A percentile compares a stretch with the other conserved stretches of the same genome.
Conservation (phyloP, 2,329 filamentous ascomycete species). For the Colletotrichum tamarilloi region DNA sequence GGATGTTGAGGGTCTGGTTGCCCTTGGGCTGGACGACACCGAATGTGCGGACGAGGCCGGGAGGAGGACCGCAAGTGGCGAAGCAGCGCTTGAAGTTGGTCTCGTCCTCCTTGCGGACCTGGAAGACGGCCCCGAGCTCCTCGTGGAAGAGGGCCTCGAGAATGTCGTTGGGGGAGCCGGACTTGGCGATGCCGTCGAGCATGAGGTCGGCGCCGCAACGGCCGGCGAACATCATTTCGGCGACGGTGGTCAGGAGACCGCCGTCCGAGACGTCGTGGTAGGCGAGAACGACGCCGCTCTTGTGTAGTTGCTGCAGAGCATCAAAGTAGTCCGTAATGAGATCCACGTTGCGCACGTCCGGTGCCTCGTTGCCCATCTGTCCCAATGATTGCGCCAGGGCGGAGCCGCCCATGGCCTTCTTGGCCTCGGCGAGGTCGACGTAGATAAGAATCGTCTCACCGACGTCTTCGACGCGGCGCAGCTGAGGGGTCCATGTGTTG, state of each 20-base stretch:
- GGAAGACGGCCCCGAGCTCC: constrained; percentile 95
- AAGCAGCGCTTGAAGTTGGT: constrained; percentile 90
- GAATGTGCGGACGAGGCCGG: constrained; percentile 85
- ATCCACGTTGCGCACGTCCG: constrained; percentile 86
- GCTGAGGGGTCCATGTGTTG: constrained; percentile 93
- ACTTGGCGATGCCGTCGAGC: constrained; percentile 78
- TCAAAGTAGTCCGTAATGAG: constrained; percentile 92
- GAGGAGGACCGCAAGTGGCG: constrained; percentile 86
- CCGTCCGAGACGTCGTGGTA: constrained; percentile 97
- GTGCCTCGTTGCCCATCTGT: constrained; percentile 84
- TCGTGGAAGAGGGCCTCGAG: constrained; percentile 92
- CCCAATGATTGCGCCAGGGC: constrained; percentile 91
- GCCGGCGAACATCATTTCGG: constrained; percentile 98
- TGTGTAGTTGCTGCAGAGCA: constrained; percentile 75
- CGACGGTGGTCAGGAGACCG: constrained; percentile 88
- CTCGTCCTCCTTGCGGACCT: constrained; percentile 87
- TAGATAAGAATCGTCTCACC: constrained; percentile 90
- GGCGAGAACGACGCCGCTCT: constrained; percentile 77
- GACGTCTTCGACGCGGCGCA: constrained; percentile 85
- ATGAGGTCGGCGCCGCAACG: constrained; percentile 88
- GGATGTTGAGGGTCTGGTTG: constrained; percentile 82
- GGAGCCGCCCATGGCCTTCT: constrained; percentile 87
- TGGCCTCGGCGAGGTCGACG: constrained; percentile 87
- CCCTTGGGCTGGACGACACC: constrained; percentile 76
- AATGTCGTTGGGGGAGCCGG: constrained; percentile 70